A percentile compares a stretch with the other conserved stretches of the same genome.
These are phyloP conservation scores for Biscutella laevigata DNA, from an alignment of 441 rosid species.

Conservation along the genomic window DNA sequence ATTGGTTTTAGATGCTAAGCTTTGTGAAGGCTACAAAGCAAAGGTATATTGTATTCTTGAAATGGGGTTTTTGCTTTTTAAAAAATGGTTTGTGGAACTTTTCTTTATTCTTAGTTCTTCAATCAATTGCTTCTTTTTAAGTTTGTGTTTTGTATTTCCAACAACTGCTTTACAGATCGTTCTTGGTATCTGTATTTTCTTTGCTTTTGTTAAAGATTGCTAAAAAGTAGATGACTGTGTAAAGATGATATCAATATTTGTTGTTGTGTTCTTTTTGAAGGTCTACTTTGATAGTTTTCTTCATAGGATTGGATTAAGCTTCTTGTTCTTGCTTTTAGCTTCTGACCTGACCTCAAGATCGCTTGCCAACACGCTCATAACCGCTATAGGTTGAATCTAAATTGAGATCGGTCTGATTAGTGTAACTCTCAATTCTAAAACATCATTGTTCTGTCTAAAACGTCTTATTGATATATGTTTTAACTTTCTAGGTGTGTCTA, in stretches of 20 bases:
- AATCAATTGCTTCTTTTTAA: conserved; percentile 17
- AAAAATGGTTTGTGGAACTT: not conserved
- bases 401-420: no score
- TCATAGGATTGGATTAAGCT: not conserved
- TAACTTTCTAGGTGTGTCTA: no score
- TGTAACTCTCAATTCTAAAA: no score
- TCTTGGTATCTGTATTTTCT: conserved; percentile 10
- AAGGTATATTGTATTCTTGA: conserved; percentile 30
- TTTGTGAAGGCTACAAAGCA: conserved; percentile 23
- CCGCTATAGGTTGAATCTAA: no score
- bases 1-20: conserved; percentile 27
- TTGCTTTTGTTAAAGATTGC: conserved; percentile 18
- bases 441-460: no score
- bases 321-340: no score
- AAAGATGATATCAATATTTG: conserved; percentile 8
- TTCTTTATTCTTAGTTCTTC: conserved; percentile 10
- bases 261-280: not conserved
- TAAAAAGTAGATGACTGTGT: conserved; percentile 8
- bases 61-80: conserved; percentile 16
- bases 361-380: no score
- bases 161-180: conserved; percentile 28
- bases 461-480: no score
- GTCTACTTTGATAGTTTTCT: conserved; percentile 17
- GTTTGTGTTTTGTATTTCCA: conserved; percentile 6
- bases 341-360: no score